Evolutionary conservation across 164 flowering plant species (phyloP), one percentile per base, ranked within the genome.

Genomic region (Kalanchoe fedtschenkoi): DNA sequence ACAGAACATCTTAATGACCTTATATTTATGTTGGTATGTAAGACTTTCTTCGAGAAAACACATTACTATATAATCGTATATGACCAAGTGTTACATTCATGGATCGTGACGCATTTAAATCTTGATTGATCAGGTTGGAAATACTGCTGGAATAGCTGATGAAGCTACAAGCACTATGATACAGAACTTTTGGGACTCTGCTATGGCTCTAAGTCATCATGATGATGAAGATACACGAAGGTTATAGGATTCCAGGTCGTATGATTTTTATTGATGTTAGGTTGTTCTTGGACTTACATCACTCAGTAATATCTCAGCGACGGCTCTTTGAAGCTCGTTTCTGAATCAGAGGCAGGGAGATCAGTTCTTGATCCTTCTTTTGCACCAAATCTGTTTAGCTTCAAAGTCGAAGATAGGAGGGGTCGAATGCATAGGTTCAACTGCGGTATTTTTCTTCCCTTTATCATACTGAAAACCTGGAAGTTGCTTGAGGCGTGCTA

Each of bases 131-230:
- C 64, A 92, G 98, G 89, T 83, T 64, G 98, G 95, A 71, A 86
- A 58, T 70, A 74, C 76, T 65, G 76, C 83, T 63, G 92, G 81
- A 65, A 72, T 78, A 64, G 78, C 60, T 51, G 83, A 69, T 74
- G 98, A 92, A 70, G 76, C 91, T 37, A 64, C 93, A 47, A 87
- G 65, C 75, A 60, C 75, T 33, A 78, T 83, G 91, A 87, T 92
- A 89, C 96, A 87, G 66, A 89, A 80, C 65, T 92, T 92, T 72
- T 92, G 96, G 95, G 96, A 92, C 78, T 83, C 96, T 37, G 98
- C 96, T 32, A 77, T 92, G 89, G 81, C 85, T 46, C 75, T 82
- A 66, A 72, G 81, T 66, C 82, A 86, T 44, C 51, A 71, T 46
- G 89, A 84, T 51, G 95, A 86, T 66, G 93, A 87, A 17, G 98